Evolutionary conservation across 176 grass and related monocot species (phyloP).

Genomic region (Paspalum vaginatum): DNA sequence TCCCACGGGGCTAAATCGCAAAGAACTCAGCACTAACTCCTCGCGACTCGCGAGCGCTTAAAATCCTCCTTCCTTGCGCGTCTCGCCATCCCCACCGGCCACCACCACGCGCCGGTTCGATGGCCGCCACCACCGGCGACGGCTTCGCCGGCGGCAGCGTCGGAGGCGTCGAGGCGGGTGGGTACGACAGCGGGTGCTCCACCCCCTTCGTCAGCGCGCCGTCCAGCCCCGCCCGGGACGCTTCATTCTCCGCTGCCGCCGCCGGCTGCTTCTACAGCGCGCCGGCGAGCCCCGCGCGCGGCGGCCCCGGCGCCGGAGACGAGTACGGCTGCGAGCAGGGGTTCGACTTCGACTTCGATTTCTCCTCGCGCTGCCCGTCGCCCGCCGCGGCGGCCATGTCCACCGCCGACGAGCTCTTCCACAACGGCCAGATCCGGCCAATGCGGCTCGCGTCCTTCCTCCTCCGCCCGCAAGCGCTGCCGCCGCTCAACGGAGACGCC

Average conservation of each 20-base stretch:
- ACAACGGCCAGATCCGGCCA: slow-evolving; percentile 86
- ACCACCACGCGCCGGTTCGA: slow-evolving; percentile 22
- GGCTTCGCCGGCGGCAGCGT: background rate
- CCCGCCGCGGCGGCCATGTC: slow-evolving; percentile 54
- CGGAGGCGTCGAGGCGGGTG: background rate
- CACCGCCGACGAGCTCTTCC: slow-evolving; percentile 85
- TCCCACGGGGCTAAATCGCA: background rate
- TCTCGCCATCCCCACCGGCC: background rate
- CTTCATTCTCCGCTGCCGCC: background rate
- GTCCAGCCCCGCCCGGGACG: slow-evolving; percentile 56
- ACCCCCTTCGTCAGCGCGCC: slow-evolving; percentile 63
- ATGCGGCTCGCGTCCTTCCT: slow-evolving; percentile 49
- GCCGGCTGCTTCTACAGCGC: slow-evolving; percentile 71
- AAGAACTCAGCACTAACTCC: background rate
- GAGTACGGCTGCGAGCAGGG: background rate
- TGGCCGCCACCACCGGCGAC: slow-evolving; percentile 45
- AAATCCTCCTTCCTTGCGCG: slow-evolving; percentile 17
- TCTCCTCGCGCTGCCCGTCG: slow-evolving; percentile 40
- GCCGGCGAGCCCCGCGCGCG: slow-evolving; percentile 70
- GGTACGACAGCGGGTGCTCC: slow-evolving; percentile 52
- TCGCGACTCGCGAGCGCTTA: background rate
- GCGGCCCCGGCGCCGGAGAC: background rate
- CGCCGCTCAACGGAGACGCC: slow-evolving; percentile 9
- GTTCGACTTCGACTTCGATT: slow-evolving; percentile 53
- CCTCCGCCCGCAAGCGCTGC: slow-evolving; percentile 49